Evolutionary conservation across 179 eudicot species (phyloP), one percentile per base, ranked within the genome.

Genomic region (Corrigiola litoralis): DNA sequence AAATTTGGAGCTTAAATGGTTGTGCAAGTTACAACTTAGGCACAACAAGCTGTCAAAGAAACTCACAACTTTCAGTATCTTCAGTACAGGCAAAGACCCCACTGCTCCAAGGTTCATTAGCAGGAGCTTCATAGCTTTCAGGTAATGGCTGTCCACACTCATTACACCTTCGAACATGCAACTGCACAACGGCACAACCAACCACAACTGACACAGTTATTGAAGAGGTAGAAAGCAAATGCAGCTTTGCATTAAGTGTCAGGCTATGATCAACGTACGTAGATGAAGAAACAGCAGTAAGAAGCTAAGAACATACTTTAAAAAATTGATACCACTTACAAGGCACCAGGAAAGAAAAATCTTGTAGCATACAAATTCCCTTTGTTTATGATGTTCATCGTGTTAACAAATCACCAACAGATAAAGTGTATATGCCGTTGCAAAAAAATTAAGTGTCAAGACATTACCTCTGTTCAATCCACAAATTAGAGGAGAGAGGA

Each of bases 131-230:
- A 69, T 84, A 92, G 81, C 95, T 92, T 79, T 92, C 98, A n/a
- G 98, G 97, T 70, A 94, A 78, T 71, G 80, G 76, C 66, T 94
- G 99, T 14, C 97, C 94, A 67, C 99, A 94, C 78, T 87, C 95
- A 58, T 70, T 61, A 73, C 99, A 94, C 79, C 72, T 94, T 63
- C 64, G 91, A 75, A 77, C 89, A 77, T 75, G 66, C 82, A 90
- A 77, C 97, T 94, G 86, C 64, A 69, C 41, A 71, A 54, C 25
- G n/a, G n/a, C 66, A 79, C 45, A 33, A 56, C 63, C 20, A 64
- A 40, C 6, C 14, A 17, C n/a, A 50, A 14, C n/a, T n/a, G n/a
- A n/a, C n/a, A n/a, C 25, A 52, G 46, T 59, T 29, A 57, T 27
- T 40, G 23, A 60, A 69, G 23, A n/a, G n/a, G n/a, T n/a, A n/a